A percentile compares a stretch with the other conserved stretches of the same genome.
Evolutionary conservation across 2,329 filamentous ascomycete species (phyloP).

Genomic region (Epichloe sp.): DNA sequence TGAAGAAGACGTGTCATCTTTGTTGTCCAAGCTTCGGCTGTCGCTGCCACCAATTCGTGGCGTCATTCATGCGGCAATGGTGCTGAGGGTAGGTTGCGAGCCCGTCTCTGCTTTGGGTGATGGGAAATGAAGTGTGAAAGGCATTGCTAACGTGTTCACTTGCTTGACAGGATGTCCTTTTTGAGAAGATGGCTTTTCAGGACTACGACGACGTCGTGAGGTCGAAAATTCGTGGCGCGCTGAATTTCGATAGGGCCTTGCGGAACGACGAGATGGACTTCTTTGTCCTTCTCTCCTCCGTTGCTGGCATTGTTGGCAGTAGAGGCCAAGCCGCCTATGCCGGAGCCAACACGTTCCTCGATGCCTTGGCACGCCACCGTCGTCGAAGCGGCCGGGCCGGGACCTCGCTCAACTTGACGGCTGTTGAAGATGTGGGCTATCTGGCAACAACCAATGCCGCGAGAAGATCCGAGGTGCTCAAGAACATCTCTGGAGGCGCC

Average conservation of each 20-base stretch:
- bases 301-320: slow-evolving; percentile 36
- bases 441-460: slow-evolving; percentile 23
- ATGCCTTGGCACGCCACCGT: slow-evolving; percentile 21
- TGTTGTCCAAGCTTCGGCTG: slow-evolving; percentile 12
- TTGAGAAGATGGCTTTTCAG: slow-evolving; percentile 37
- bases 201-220: slow-evolving; percentile 35
- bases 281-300: slow-evolving; percentile 41
- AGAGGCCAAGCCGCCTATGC: slow-evolving; percentile 40
- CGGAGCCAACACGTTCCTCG: slow-evolving; percentile 34
- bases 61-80: slow-evolving; percentile 33
- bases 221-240: slow-evolving; percentile 39
- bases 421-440: slow-evolving; percentile 36
- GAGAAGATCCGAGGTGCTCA: slow-evolving; percentile 31
- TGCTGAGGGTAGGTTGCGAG: slow-evolving; percentile 17
- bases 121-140: too few species aligned
- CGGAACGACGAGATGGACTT: slow-evolving; percentile 31
- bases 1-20: slow-evolving; percentile 14
- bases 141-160: neutral
- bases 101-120: too few species aligned
- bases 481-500: slow-evolving; percentile 32
- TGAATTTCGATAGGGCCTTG: slow-evolving; percentile 39
- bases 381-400: slow-evolving; percentile 27
- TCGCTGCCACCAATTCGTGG: slow-evolving; percentile 27
- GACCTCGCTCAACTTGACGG: slow-evolving; percentile 38
- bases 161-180: slow-evolving; percentile 29